Evolutionary conservation across 2,329 filamentous ascomycete species (phyloP).

Genomic region (Trichophyton benhamiae): DNA sequence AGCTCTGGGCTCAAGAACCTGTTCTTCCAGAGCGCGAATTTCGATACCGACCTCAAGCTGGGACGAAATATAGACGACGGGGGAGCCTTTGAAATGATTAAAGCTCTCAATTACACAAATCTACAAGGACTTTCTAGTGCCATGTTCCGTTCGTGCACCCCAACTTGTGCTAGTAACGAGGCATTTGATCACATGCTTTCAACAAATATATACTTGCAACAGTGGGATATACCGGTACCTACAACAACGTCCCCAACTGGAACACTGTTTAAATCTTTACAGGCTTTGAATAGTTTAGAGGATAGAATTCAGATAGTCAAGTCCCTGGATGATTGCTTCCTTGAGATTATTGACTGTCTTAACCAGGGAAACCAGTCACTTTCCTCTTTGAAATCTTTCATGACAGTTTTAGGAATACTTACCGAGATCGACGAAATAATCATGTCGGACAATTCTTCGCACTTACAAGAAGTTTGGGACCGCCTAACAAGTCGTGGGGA

Average conservation of each 20-base stretch:
- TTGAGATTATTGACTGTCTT: constrained; percentile 35
- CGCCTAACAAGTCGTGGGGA: constrained; percentile 52
- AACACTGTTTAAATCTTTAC: constrained; percentile 67
- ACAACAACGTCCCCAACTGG: constrained; percentile 49
- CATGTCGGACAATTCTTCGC: constrained; percentile 44
- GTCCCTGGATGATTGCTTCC: constrained; percentile 50
- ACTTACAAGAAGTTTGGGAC: constrained; percentile 50
- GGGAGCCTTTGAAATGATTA: constrained; percentile 59
- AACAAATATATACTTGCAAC: constrained; percentile 69
- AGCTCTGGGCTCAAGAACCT: constrained; percentile 75
- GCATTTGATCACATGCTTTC: constrained; percentile 62
- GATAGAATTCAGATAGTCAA: constrained; percentile 42
- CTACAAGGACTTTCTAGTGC: constrained; percentile 76
- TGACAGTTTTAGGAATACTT: constrained; percentile 57
- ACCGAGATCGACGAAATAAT: constrained; percentile 73
- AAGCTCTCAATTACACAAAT: constrained; percentile 66
- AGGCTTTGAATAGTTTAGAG: constrained; percentile 58
- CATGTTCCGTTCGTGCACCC: constrained; percentile 52
- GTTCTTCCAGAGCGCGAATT: constrained; percentile 79
- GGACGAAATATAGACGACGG: constrained; percentile 42
- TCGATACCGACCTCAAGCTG: constrained; percentile 68
- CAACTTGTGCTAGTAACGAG: constrained; percentile 35
- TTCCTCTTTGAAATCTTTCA: constrained; percentile 42
- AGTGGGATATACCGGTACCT: constrained; percentile 81
- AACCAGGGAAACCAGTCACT: constrained; percentile 26